These are phyloP conservation scores for Neoarthrinium moseri DNA, from an alignment of 2,329 filamentous ascomycete genomes.

Conservation along the genomic window DNA sequence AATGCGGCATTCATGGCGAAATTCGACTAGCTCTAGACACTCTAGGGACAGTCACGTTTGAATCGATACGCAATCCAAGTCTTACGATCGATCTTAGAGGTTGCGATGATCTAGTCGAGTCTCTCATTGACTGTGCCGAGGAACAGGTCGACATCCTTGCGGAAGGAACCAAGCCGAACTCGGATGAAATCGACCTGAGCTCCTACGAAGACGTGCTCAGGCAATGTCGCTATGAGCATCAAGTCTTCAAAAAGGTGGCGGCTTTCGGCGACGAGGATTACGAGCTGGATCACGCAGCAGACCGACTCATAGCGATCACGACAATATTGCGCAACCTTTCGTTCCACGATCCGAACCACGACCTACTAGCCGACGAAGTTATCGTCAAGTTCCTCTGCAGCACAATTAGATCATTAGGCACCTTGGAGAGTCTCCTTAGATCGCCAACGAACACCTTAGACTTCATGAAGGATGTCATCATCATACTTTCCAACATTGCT, in stretches of 20 bases:
- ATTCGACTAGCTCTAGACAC: conserved; percentile 88
- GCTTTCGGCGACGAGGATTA: conserved; percentile 76
- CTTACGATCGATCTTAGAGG: conserved; percentile 66
- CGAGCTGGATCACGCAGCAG: conserved; percentile 81
- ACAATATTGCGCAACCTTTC: conserved; percentile 92
- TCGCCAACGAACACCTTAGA: conserved; percentile 84
- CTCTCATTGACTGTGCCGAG: conserved; percentile 86
- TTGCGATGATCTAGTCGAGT: conserved; percentile 87
- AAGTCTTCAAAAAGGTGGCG: conserved; percentile 69
- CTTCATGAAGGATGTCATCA: conserved; percentile 94
- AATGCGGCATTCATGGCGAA: conserved; percentile 86
- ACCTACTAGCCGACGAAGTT: conserved; percentile 68
- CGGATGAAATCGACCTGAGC: conserved; percentile 78
- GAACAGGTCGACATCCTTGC: conserved; percentile 82
- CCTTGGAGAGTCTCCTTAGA: conserved; percentile 80
- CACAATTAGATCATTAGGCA: conserved; percentile 83
- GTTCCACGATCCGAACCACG: conserved; percentile 74
- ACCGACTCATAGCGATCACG: conserved; percentile 84
- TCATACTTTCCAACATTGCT: conserved; percentile 85
- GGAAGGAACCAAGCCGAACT: conserved; percentile 81
- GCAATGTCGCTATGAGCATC: conserved; percentile 72
- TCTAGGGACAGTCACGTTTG: conserved; percentile 64
- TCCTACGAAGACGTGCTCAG: conserved; percentile 87
- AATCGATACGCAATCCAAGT: conserved; percentile 60
- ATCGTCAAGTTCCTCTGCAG: conserved; percentile 83